A percentile compares a stretch with the other conserved stretches of the same genome.
Evolutionary conservation across 2,329 filamentous ascomycete species (phyloP).

Genomic region (Penicillium decumbens): DNA sequence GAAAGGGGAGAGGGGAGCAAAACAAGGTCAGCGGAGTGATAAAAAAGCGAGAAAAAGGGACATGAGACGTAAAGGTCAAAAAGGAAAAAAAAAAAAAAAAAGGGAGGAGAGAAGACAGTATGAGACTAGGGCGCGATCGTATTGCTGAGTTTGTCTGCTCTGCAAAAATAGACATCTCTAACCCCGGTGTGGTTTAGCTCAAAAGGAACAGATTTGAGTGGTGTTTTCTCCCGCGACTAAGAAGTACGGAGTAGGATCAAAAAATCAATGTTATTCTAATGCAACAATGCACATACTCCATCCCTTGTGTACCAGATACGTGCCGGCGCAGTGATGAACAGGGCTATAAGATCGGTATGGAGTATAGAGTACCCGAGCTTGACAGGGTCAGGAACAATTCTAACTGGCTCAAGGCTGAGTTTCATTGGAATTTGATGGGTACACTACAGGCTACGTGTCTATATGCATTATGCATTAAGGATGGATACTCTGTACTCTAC

Average conservation of each 20-base stretch:
- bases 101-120: conserved; percentile 6
- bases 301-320: conserved; percentile 10
- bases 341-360: conserved; percentile 7
- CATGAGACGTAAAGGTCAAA: conserved; percentile 4
- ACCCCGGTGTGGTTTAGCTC: conserved; percentile 8
- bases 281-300: conserved; percentile 12
- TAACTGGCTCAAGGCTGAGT: background rate
- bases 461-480: too few relatives aligned
- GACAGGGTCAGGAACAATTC: conserved; percentile 1
- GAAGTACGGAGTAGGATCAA: too few relatives aligned
- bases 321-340: background rate
- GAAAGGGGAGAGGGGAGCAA: conserved; percentile 12
- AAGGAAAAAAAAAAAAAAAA: conserved; percentile 9
- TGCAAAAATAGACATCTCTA: conserved; percentile 25
- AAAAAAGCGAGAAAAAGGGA: conserved; percentile 1
- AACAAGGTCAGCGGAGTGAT: background rate
- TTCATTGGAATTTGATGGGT: background rate
- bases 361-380: background rate
- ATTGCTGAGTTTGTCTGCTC: conserved; percentile 9
- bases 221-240: background rate
- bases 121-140: conserved; percentile 13
- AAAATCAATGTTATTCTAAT: background rate
- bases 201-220: background rate
- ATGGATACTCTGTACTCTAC: background rate
- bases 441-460: background rate